Evolutionary conservation across 2,329 filamentous ascomycete genomes (phyloP).

Genomic region (Arachnopeziza araneosa): DNA sequence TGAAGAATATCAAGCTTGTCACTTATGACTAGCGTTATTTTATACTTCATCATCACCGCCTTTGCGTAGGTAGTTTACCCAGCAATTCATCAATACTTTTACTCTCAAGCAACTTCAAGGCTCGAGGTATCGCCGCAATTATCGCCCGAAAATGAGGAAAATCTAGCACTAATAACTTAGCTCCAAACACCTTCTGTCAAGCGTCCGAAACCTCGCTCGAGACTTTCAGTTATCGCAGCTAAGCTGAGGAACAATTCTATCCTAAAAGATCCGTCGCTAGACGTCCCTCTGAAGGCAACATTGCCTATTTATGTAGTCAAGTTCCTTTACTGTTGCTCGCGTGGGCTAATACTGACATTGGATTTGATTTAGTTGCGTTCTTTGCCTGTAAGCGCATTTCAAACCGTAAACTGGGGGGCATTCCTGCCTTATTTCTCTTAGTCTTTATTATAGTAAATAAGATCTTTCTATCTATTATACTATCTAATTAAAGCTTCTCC

Average conservation of each 20-base stretch:
- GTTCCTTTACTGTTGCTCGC: conserved; percentile 7
- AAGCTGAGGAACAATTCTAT: conserved; percentile 8
- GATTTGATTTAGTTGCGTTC: conserved; percentile 9
- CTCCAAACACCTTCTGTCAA: background rate
- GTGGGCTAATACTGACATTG: background rate
- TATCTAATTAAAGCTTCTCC: too few relatives aligned
- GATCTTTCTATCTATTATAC: too few relatives aligned
- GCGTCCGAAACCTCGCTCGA: background rate
- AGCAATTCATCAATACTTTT: background rate
- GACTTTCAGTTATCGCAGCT: background rate
- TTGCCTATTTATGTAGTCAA: conserved; percentile 9
- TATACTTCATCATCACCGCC: conserved; percentile 3
- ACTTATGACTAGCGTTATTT: background rate
- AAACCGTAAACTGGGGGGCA: conserved; percentile 9
- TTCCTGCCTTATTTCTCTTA: conserved; percentile 12
- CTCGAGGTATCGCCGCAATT: background rate
- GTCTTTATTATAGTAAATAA: too few relatives aligned
- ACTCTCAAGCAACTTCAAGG: background rate
- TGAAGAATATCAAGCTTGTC: conserved; percentile 5
- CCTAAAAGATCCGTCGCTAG: conserved; percentile 6
- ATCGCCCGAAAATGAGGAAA: background rate
- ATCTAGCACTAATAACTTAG: background rate
- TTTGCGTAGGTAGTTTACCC: conserved; percentile 2
- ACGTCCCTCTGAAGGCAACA: conserved; percentile 7
- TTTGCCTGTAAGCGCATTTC: conserved; percentile 8